A percentile compares a stretch with the other conserved stretches of the same genome.
These are phyloP conservation scores for Citrus reticulata DNA, from an alignment of 345 rosid genomes.

Conservation along the genomic window DNA sequence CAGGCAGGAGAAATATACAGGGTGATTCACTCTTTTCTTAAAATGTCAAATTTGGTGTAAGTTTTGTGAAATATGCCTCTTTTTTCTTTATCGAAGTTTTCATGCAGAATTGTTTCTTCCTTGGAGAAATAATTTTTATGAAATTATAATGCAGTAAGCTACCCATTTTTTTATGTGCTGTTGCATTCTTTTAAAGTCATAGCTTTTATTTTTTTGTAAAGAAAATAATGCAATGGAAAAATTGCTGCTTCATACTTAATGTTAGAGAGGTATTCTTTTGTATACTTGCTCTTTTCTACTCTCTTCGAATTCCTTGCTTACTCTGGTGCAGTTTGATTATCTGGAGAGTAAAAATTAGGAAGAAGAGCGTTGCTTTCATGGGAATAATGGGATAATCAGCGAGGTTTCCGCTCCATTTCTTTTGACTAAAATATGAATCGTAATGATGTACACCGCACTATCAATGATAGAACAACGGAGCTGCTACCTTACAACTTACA, in stretches of 20 bases:
- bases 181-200: not conserved
- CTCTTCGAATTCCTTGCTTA: too few species aligned
- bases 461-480: too few species aligned
- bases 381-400: not conserved
- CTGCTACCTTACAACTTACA: too few species aligned
- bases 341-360: not conserved
- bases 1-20: slow-evolving; percentile 18
- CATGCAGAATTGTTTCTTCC: not conserved
- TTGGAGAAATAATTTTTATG: not conserved
- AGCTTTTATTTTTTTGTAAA: not conserved
- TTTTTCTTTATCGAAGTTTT: not conserved
- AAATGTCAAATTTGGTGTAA: slow-evolving; percentile 10
- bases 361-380: not conserved
- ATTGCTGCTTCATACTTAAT: too few species aligned
- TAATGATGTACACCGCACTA: not conserved
- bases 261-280: too few species aligned
- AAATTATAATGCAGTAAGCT: not conserved
- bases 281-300: too few species aligned
- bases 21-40: slow-evolving; percentile 17
- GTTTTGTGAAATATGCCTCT: not conserved
- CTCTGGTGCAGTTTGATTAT: not conserved
- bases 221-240: too few species aligned
- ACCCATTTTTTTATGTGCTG: not conserved
- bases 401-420: not conserved
- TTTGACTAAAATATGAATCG: not conserved